Evolutionary conservation across 768 basidiomycete species (phyloP), one percentile per base, ranked within the genome.

Genomic region (Lepiota venenata): DNA sequence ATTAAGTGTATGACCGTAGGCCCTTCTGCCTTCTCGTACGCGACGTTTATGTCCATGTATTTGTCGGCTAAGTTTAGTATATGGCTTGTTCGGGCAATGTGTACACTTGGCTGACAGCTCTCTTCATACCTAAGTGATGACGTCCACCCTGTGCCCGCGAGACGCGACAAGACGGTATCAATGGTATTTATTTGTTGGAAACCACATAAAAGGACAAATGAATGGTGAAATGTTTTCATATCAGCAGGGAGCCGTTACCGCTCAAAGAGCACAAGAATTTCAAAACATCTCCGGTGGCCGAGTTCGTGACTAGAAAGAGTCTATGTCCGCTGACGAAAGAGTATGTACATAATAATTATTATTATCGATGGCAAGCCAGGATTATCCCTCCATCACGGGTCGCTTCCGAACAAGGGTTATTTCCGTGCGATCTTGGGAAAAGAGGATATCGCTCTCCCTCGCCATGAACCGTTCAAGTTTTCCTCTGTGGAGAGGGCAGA

Each of bases 361-460:
- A 32, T 8, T 32, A 9, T 32, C n/a, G n/a, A 32, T 32, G 32
- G 32, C 8, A 11, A n/a, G 6, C 10, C 32, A 47, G 21, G 55
- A n/a, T n/a, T 83, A 61, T 83, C 66, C 70, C 80, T 75, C 72
- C 67, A 79, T 75, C 77, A 87, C 84, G 85, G 85, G 85, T 72
- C 85, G 78, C 79, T 64, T 58, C 74, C 76, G 69, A 78, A 74
- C 71, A 74, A 53, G 53, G 50, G 56, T 15, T 52, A 56, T 69
- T 66, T 72, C 76, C 75, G 75, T 60, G 73, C 77, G 84, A 81
- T 87, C 85, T 85, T 86, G 82, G 80, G 80, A 79, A 79, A 73
- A 32, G 29, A 79, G 79, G 76, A 69, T 53, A 29, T 76, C 56
- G 25, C 39, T 86, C 83, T 85, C 75, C 85, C 84, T 82, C 70